These are phyloP conservation scores for Ascochyta clinopodiicola DNA, from an alignment of 2,329 filamentous ascomycete genomes.

Conservation along the genomic window DNA sequence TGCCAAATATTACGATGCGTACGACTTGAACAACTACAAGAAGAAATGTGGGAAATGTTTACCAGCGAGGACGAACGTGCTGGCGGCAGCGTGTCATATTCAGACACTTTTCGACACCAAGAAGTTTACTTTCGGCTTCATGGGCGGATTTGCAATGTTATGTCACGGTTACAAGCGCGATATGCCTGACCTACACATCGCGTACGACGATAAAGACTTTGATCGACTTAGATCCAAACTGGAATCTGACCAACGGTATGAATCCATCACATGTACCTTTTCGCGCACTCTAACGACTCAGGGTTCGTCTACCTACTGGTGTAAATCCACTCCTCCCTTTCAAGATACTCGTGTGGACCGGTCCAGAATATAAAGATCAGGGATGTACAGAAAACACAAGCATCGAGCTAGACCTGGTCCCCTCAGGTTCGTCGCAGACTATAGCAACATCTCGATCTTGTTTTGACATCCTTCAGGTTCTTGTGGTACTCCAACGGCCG, in stretches of 20 bases:
- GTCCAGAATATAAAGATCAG: conserved; percentile 38
- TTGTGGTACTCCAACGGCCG: conserved; percentile 35
- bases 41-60: conserved; percentile 21
- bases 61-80: conserved; percentile 35
- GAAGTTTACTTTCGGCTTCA: conserved; percentile 39
- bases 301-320: conserved; percentile 34
- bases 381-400: conserved; percentile 34
- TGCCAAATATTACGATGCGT: conserved; percentile 32
- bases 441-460: not conserved
- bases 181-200: conserved; percentile 42
- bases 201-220: conserved; percentile 43
- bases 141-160: conserved; percentile 42
- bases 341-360: conserved; percentile 41
- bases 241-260: conserved; percentile 37
- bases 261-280: not conserved
- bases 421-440: conserved; percentile 30
- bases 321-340: conserved; percentile 41
- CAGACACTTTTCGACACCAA: conserved; percentile 41
- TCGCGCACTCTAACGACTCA: conserved; percentile 24
- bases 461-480: conserved; percentile 5
- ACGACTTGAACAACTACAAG: conserved; percentile 34
- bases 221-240: conserved; percentile 37
- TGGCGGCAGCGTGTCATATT: conserved; percentile 39
- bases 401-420: conserved; percentile 41
- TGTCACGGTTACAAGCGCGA: conserved; percentile 41